Percentiles rank a stretch among this genome's conserved stretches.
Evolutionary conservation across 495 filamentous ascomycete genomes (phyloP).

Genomic region (Pseudoneurospora amorphoporcata): DNA sequence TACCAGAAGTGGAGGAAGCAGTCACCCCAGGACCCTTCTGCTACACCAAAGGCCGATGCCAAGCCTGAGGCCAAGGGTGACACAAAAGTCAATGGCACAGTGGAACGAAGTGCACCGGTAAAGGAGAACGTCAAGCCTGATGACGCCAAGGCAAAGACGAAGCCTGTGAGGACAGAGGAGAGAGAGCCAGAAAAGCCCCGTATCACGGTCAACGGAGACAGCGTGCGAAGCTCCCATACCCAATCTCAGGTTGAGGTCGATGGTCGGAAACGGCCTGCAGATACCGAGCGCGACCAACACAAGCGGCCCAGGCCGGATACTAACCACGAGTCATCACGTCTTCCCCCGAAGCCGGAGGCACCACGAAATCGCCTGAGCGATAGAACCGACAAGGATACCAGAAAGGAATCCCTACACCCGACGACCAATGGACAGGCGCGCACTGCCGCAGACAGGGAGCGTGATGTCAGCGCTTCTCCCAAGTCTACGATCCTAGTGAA

Average conservation of each 20-base stretch:
- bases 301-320: conserved; percentile 31
- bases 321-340: conserved; percentile 15
- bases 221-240: conserved; percentile 9
- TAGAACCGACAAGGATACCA: conserved; percentile 17
- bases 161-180: conserved; percentile 15
- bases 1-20: conserved; percentile 34
- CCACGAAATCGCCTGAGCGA: conserved; percentile 16
- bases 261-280: conserved; percentile 28
- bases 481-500: conserved; percentile 34
- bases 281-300: conserved; percentile 24
- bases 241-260: conserved; percentile 20
- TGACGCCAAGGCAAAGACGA: conserved; percentile 15
- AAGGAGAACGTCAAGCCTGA: conserved; percentile 9
- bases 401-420: conserved; percentile 15
- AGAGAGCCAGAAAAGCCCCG: conserved; percentile 16
- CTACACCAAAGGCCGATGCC: conserved; percentile 8
- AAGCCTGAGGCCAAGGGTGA: conserved; percentile 10
- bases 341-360: conserved; percentile 16
- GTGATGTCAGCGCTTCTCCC: conserved; percentile 27
- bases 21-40: not conserved
- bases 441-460: conserved; percentile 14
- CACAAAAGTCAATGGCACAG: conserved; percentile 1
- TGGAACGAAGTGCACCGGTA: not conserved
- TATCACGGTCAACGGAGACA: conserved; percentile 19
- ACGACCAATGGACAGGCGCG: conserved; percentile 26